Conservation (phyloP, 176 grass and related monocot genomes). For the Poa pratensis region DNA sequence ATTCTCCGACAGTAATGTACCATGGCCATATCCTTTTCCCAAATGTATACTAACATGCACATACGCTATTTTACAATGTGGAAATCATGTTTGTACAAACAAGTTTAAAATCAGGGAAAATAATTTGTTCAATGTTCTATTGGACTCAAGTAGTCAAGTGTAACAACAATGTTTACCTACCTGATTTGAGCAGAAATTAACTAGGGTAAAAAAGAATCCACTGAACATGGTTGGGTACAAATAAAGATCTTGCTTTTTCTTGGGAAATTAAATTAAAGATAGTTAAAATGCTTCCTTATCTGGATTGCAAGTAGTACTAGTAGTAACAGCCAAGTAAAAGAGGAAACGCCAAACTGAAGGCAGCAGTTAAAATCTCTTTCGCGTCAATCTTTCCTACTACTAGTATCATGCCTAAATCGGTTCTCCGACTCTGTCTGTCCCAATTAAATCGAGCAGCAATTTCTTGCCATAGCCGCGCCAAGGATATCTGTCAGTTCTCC, state of each 20-base stretch:
- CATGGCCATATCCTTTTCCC: background rate
- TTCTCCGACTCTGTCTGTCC: background rate
- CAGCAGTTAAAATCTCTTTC: conserved; percentile 9
- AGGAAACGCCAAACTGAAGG: conserved; percentile 17
- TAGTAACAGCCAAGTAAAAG: background rate
- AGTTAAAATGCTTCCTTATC: background rate
- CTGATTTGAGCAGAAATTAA: background rate
- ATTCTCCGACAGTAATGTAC: too few species aligned
- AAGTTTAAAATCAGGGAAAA: background rate
- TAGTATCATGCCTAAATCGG: background rate
- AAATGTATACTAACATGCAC: background rate
- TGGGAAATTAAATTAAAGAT: background rate
- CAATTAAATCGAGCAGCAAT: background rate
- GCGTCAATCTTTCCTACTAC: background rate
- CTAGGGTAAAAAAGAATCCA: background rate
- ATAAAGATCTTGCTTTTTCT: background rate
- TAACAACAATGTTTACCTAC: background rate
- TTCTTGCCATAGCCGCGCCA: background rate
- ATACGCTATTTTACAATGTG: background rate
- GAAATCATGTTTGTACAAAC: background rate
- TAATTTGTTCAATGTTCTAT: too few species aligned
- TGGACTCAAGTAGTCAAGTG: too few species aligned
- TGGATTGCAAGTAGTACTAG: background rate
- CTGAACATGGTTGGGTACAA: background rate
- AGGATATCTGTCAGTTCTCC: background rate